Evolutionary conservation across 805 yeast genomes (phyloP).

Genomic region (Metschnikowia gruessii): DNA sequence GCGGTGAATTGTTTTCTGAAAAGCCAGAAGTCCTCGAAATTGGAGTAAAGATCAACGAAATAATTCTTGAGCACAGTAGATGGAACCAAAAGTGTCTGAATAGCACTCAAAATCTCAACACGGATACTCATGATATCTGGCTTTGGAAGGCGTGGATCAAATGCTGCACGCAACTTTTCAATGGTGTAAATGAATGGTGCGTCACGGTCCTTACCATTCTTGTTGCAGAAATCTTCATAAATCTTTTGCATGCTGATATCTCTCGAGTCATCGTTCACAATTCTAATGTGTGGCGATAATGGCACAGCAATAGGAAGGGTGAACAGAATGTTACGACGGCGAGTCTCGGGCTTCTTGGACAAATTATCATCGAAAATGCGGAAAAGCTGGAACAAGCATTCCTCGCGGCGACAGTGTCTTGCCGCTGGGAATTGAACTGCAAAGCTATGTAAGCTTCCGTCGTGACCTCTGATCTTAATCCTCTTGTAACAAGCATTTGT

Average conservation of each 20-base stretch:
- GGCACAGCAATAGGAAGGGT: slow-evolving; percentile 93
- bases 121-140: slow-evolving; percentile 87
- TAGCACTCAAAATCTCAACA: slow-evolving; percentile 87
- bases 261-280: slow-evolving; percentile 76
- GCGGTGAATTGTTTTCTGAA: slow-evolving; percentile 94
- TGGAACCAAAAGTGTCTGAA: slow-evolving; percentile 85
- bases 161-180: slow-evolving; percentile 85
- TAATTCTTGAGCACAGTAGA: slow-evolving; percentile 76
- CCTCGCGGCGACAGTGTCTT: slow-evolving; percentile 95
- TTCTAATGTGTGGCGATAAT: slow-evolving; percentile 88
- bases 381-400: slow-evolving; percentile 86
- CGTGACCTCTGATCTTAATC: slow-evolving; percentile 86
- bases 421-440: slow-evolving; percentile 98
- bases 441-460: slow-evolving; percentile 87
- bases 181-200: slow-evolving; percentile 85
- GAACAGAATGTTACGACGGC: slow-evolving; percentile 79
- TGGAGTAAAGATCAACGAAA: slow-evolving; percentile 64
- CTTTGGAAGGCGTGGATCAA: slow-evolving; percentile 88
- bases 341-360: slow-evolving; percentile 77
- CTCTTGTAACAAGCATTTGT: slow-evolving; percentile 88
- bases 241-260: slow-evolving; percentile 76
- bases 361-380: slow-evolving; percentile 82
- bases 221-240: slow-evolving; percentile 82
- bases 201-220: slow-evolving; percentile 72
- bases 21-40: slow-evolving; percentile 94